Conservation (phyloP, 495 filamentous ascomycete species). For the Aspergillus egyptiacus region DNA sequence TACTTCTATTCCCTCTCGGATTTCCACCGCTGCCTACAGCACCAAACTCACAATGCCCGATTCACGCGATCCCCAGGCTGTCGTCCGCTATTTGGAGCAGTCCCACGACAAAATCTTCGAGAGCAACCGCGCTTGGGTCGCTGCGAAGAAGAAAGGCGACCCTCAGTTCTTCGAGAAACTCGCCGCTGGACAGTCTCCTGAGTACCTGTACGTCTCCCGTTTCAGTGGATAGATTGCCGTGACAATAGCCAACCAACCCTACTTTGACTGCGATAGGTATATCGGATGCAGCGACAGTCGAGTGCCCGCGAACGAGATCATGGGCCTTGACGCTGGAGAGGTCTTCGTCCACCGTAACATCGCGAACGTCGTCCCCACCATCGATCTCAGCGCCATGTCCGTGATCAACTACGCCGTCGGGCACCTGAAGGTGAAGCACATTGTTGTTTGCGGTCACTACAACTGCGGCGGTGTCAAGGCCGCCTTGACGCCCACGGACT, state of each 20-base stretch:
- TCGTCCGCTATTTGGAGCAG: constrained; percentile 14
- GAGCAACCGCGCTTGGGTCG: constrained; percentile 61
- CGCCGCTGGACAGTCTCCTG: constrained; percentile 58
- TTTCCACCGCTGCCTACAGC: not conserved
- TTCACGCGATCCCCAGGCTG: not conserved
- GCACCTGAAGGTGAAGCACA: constrained; percentile 68
- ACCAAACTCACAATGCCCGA: not conserved
- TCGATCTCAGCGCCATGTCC: constrained; percentile 63
- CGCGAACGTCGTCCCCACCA: constrained; percentile 71
- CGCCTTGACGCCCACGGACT: constrained; percentile 53
- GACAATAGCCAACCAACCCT: too few relatives aligned
- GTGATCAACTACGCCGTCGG: constrained; percentile 77
- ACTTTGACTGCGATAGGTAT: constrained; percentile 36
- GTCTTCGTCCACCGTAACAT: constrained; percentile 92
- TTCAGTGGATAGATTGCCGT: too few relatives aligned
- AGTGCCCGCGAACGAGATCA: constrained; percentile 75
- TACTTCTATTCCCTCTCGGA: not conserved
- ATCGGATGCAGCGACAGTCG: constrained; percentile 82
- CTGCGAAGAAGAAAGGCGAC: constrained; percentile 53
- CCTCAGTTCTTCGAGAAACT: constrained; percentile 64
- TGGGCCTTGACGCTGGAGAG: constrained; percentile 74
- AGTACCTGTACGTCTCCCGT: constrained; percentile 63
- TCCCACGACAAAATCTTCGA: constrained; percentile 28
- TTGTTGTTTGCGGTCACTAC: constrained; percentile 79
- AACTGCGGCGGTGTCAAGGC: constrained; percentile 71